phyloP scores from a whole-genome alignment of 2,329 filamentous ascomycete species.

The Claviceps sp. region DNA sequence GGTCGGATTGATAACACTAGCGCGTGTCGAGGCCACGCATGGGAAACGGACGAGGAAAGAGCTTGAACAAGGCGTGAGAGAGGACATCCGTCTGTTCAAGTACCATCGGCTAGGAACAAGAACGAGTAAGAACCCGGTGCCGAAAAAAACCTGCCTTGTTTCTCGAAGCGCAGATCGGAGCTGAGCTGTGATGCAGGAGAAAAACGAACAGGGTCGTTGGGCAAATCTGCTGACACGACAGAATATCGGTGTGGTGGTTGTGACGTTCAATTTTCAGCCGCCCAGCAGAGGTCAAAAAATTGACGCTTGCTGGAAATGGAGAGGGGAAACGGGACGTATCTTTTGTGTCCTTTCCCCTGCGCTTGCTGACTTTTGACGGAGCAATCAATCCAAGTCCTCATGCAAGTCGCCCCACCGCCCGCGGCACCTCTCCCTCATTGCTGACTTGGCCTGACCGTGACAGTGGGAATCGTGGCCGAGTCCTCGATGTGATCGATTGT shows the following conservation, averaged over 20 bases:
- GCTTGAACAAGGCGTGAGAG: background rate
- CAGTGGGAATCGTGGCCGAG: background rate
- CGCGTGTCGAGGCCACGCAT: background rate
- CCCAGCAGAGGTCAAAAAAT: background rate
- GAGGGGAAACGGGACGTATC: background rate
- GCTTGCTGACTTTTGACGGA: background rate
- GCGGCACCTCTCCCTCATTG: background rate
- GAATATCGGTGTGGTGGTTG: background rate
- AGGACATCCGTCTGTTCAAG: background rate
- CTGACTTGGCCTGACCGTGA: background rate
- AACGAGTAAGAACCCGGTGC: background rate
- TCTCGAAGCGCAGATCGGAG: background rate
- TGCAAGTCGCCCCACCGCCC: conserved; percentile 2
- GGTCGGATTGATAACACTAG: background rate
- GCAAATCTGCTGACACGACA: background rate
- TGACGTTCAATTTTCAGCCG: background rate
- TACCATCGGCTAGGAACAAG: background rate
- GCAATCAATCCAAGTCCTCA: no score
- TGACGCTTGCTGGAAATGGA: background rate
- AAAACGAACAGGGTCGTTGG: background rate
- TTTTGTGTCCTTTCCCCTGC: background rate
- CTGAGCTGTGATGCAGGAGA: background rate
- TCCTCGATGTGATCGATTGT: background rate
- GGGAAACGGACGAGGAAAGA: background rate
- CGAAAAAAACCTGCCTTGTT: background rate